Conservation (phyloP, 495 filamentous ascomycete genomes). For the Aspergillus biplanus region DNA sequence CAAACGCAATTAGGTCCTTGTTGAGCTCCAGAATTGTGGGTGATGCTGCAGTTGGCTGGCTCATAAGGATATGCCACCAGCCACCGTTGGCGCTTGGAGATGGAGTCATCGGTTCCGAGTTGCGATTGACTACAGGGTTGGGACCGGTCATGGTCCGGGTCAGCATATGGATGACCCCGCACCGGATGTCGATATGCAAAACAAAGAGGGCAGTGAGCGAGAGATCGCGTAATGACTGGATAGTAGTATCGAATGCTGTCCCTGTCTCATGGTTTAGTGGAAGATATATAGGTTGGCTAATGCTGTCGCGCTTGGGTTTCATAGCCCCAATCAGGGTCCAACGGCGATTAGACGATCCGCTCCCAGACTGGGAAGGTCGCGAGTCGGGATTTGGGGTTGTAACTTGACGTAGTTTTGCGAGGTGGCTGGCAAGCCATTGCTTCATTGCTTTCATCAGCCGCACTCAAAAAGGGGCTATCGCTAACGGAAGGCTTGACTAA, state of each 20-base stretch:
- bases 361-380: constrained; percentile 41
- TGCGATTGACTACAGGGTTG: constrained; percentile 38
- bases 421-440: constrained; percentile 89
- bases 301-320: constrained; percentile 58
- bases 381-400: constrained; percentile 51
- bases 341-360: constrained; percentile 57
- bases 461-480: neutral
- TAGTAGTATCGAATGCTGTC: constrained; percentile 78
- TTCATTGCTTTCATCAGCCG: constrained; percentile 32
- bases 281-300: constrained; percentile 71
- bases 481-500: constrained; percentile 25
- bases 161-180: constrained; percentile 72
- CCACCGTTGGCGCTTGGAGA: constrained; percentile 56
- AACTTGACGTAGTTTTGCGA: constrained; percentile 75
- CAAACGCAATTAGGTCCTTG: constrained; percentile 77
- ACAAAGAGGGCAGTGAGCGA: constrained; percentile 76
- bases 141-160: constrained; percentile 52
- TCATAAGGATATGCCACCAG: constrained; percentile 74
- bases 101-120: constrained; percentile 50
- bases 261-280: constrained; percentile 89
- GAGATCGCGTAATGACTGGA: constrained; percentile 78
- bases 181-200: constrained; percentile 84
- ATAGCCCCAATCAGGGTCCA: constrained; percentile 75
- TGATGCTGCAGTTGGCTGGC: constrained; percentile 78
- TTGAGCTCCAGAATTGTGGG: constrained; percentile 77